phyloP scores from a whole-genome alignment of 148 eudicot species.

The Vaccinium macrocarpon region DNA sequence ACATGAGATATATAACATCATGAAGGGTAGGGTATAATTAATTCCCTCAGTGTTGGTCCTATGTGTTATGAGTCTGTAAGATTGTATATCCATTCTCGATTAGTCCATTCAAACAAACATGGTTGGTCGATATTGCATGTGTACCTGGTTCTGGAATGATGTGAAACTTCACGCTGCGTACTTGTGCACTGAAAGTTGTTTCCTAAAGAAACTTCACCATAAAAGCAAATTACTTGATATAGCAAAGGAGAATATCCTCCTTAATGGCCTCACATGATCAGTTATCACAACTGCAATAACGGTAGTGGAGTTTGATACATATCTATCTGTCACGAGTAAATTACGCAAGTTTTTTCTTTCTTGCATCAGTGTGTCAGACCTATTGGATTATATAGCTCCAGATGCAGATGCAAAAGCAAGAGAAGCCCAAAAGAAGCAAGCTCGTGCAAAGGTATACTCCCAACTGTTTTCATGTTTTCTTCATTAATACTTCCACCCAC shows the following conservation, averaged over 20 bases:
- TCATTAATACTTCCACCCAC: background rate
- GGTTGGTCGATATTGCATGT: background rate
- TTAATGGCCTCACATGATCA: background rate
- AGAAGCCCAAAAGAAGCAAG: slow-evolving; percentile 90
- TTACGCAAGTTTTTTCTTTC: background rate
- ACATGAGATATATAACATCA: background rate
- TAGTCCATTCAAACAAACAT: background rate
- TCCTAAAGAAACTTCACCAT: background rate
- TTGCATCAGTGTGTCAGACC: slow-evolving; percentile 81
- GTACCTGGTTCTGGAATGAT: background rate
- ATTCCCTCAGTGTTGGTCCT: background rate
- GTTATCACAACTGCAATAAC: background rate
- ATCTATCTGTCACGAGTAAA: background rate
- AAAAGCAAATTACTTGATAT: background rate
- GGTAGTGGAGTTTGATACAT: background rate
- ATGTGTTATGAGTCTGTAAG: background rate
- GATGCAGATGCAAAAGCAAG: slow-evolving; percentile 84
- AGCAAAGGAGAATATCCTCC: slow-evolving; percentile 3
- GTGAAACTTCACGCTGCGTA: background rate
- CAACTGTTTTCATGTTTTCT: slow-evolving; percentile 10
- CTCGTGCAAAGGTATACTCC: slow-evolving; percentile 77
- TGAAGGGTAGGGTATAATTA: background rate
- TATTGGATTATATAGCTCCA: slow-evolving; percentile 87
- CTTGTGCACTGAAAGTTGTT: background rate
- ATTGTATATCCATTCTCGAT: background rate